Evolutionary conservation across 1,139 yeast species (phyloP).

Genomic region (Geotrichum phurueaensis): DNA sequence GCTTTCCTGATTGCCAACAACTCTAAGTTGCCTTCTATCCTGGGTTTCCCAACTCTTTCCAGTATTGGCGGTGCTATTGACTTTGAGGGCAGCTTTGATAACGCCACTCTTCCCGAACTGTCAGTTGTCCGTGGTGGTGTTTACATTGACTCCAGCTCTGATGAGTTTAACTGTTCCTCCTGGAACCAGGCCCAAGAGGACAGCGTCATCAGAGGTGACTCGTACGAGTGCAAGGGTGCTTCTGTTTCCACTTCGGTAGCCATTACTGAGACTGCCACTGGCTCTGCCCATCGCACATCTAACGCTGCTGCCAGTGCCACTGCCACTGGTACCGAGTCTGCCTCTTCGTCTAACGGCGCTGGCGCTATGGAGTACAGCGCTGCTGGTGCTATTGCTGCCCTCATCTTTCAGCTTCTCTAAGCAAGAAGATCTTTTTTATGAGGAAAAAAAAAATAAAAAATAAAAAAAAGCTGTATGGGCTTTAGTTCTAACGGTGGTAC

Average conservation of each 20-base stretch:
- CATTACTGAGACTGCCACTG: constrained; percentile 25
- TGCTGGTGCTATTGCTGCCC: constrained; percentile 34
- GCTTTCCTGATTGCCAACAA: constrained; percentile 78
- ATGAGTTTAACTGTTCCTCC: constrained; percentile 72
- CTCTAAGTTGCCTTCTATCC: constrained; percentile 56
- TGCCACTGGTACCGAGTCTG: constrained; percentile 29
- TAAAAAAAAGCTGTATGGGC: not conserved
- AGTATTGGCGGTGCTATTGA: constrained; percentile 84
- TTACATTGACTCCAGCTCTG: constrained; percentile 61
- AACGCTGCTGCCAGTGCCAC: constrained; percentile 25
- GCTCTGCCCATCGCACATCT: constrained; percentile 21
- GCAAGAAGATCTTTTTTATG: no score
- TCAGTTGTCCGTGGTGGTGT: constrained; percentile 88
- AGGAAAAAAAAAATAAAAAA: not conserved
- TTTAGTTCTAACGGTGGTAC: not conserved
- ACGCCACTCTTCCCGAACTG: constrained; percentile 69
- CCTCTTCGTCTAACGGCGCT: constrained; percentile 39
- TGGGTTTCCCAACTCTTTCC: constrained; percentile 67
- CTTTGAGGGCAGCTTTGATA: constrained; percentile 71
- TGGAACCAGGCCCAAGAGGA: constrained; percentile 51
- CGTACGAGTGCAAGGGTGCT: constrained; percentile 74
- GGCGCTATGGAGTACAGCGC: constrained; percentile 33
- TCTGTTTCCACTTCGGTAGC: constrained; percentile 50
- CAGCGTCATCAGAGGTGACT: constrained; percentile 86
- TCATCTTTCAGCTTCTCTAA: constrained; percentile 31